Percentiles rank a stretch among this genome's conserved stretches.
phyloP scores from a whole-genome alignment of 352 stramenopile genomes.

The Aphanomyces stellatus region DNA sequence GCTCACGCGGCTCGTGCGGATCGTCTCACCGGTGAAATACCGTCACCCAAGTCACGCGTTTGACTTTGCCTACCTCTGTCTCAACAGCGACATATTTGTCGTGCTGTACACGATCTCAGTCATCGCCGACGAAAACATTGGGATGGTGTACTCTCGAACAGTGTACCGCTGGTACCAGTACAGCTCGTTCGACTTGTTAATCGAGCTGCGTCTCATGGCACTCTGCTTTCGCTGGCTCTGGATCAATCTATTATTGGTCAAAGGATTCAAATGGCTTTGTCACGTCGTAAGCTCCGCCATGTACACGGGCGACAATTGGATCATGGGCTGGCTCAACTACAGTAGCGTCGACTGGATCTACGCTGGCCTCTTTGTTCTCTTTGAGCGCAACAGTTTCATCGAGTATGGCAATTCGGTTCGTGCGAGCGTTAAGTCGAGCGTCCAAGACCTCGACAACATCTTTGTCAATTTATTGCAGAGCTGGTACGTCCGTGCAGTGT shows the following conservation, averaged over 20 bases:
- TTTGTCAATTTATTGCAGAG: background rate
- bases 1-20: background rate
- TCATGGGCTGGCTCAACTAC: slow-evolving; percentile 6
- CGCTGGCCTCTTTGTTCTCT: background rate
- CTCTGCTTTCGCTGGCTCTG: background rate
- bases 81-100: slow-evolving; percentile 19
- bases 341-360: background rate
- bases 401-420: slow-evolving; percentile 5
- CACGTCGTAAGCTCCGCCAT: background rate
- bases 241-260: slow-evolving; percentile 5
- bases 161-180: background rate
- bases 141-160: background rate
- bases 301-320: background rate
- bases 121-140: background rate
- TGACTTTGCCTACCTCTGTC: slow-evolving; percentile 5
- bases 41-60: slow-evolving; percentile 2
- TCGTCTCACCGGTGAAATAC: background rate
- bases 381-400: background rate
- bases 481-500: slow-evolving; percentile 1
- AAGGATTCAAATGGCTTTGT: background rate
- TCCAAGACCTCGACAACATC: background rate
- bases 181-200: background rate
- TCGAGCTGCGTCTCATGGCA: background rate
- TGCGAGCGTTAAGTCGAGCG: background rate
- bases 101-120: slow-evolving; percentile 4